phyloP scores from a whole-genome alignment of 2,329 filamentous ascomycete genomes.

The Diaporthe vexans region DNA sequence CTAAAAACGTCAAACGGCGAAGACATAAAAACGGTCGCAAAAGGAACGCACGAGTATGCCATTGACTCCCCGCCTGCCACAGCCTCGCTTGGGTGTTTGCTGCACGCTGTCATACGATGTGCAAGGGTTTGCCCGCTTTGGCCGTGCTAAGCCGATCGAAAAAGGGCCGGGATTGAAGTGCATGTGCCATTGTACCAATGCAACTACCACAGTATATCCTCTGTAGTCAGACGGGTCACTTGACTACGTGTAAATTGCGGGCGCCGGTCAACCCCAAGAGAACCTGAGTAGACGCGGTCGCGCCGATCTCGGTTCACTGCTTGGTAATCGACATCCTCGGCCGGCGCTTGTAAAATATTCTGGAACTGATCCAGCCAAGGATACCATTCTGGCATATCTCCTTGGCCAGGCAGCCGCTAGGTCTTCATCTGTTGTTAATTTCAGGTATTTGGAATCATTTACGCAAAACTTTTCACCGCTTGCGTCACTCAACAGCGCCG shows the following conservation, averaged over 20 bases:
- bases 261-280: not conserved
- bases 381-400: constrained; percentile 8
- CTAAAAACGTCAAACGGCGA: constrained; percentile 4
- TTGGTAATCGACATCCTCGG: constrained; percentile 30
- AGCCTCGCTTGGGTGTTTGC: not conserved
- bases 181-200: not conserved
- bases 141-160: too few relatives aligned
- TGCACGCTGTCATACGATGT: not conserved
- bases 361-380: not conserved
- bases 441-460: constrained; percentile 24
- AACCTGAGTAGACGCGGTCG: constrained; percentile 21
- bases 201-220: too few relatives aligned
- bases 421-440: not conserved
- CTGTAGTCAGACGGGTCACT: constrained; percentile 8
- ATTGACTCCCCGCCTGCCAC: not conserved
- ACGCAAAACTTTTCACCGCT: constrained; percentile 15
- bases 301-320: constrained; percentile 27
- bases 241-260: constrained; percentile 22
- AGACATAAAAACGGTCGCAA: not conserved
- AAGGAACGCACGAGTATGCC: not conserved
- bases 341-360: not conserved
- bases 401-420: constrained; percentile 18
- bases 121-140: too few relatives aligned
- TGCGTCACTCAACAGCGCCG: not conserved
- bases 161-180: too few relatives aligned